Base-by-base conservation (phyloP, 495 filamentous ascomycete species). In the Xylaria bambusicola region DNA sequence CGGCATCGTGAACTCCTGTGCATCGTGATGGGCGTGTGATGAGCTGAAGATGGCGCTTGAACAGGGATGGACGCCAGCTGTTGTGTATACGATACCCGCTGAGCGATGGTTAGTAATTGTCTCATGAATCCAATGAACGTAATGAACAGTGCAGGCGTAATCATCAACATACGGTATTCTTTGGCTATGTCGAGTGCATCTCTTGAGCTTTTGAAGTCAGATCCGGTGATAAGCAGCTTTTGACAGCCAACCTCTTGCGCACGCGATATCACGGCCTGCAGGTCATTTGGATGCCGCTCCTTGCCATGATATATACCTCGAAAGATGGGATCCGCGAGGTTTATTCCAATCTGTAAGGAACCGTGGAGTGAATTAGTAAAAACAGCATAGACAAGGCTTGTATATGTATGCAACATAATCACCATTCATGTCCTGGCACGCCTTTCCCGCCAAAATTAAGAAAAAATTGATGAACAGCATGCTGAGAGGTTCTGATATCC, bases 161-260 rank as follows among this genome's bases (percentile, higher is more conserved):
- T 13, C n/a, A 12, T 33, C 17, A 48, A 78, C 84, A 48, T 73
- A 93, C 89, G 86, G 70, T 93, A 86, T 63, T 86, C 77, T 58
- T 82, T 71, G 17, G 91, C 85, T 41, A 98, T 79, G 40, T 87
- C 73, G 10, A 97, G 74, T 0, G 92, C 94, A 62, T 87, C 79
- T 42, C 80, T 72, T 1, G 90, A 93, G 65, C 92, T 89, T 41
- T 83, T 78, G 40, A 98, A 82, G 65, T 92, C 88, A 0, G 89
- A 93, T n/a, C 94, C 94, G 1, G 94, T 98, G 8, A 97, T 85
- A 79, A 98, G 92, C 62, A 98, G 84, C 63, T 96, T 97, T 31
- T 78, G 71, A 68, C 92, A 96, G 29, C 94, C 95, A 1, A 85
- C 84, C 50, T 88, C 83, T 18, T 80, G 67, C 4, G 91, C 92